phyloP scores from a whole-genome alignment of 2,329 filamentous ascomycete species.

The Penicillium sp. region DNA sequence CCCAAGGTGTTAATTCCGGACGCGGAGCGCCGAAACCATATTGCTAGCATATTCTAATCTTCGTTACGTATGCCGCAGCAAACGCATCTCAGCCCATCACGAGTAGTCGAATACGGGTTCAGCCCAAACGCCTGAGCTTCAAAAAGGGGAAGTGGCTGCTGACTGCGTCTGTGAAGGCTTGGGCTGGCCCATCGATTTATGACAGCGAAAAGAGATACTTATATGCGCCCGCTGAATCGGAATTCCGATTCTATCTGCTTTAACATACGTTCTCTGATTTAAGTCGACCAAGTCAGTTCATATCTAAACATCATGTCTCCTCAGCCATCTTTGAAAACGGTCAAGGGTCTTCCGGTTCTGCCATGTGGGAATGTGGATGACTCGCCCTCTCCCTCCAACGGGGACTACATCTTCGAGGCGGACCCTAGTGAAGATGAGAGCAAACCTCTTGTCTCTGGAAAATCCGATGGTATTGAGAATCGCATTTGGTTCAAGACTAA shows the following conservation, averaged over 20 bases:
- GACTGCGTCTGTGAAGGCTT: background rate
- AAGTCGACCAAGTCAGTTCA: background rate
- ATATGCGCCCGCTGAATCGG: background rate
- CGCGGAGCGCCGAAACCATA: too few relatives aligned
- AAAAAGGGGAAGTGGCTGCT: background rate
- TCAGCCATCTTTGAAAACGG: background rate
- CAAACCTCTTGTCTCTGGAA: background rate
- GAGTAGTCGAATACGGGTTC: background rate
- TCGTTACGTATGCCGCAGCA: too few relatives aligned
- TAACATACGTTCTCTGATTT: background rate
- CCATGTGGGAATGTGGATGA: slow-evolving; percentile 3
- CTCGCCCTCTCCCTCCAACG: slow-evolving; percentile 2
- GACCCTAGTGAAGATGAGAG: background rate
- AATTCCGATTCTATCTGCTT: background rate
- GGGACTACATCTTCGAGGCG: background rate
- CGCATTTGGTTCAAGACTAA: slow-evolving; percentile 8
- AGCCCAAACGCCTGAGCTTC: background rate
- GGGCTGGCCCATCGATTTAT: background rate
- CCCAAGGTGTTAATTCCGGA: too few relatives aligned
- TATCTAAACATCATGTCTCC: background rate
- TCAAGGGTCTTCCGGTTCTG: background rate
- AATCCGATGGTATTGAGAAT: slow-evolving; percentile 1
- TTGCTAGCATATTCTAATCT: too few relatives aligned
- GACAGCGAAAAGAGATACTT: background rate
- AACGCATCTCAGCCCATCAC: background rate